Evolutionary conservation across 2,329 filamentous ascomycete species (phyloP).

Genomic region (Sarocladium brachiariae): DNA sequence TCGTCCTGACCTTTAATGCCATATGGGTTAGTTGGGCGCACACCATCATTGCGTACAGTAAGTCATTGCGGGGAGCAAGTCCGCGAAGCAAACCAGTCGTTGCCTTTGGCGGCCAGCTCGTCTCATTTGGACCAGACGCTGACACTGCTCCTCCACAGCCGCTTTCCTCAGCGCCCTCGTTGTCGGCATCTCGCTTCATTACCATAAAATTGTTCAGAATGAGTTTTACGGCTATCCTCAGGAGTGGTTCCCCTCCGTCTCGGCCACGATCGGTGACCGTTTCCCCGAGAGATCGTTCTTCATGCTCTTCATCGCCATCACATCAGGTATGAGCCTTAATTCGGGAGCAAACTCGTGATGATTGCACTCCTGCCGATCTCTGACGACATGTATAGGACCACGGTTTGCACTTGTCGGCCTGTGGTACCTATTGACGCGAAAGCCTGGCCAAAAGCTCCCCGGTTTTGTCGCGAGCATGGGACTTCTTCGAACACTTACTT

Average conservation of each 20-base stretch:
- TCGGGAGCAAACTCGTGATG: no score
- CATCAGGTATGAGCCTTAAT: slow-evolving; percentile 77
- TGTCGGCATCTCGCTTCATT: slow-evolving; percentile 77
- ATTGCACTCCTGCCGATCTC: no score
- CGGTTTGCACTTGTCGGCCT: slow-evolving; percentile 85
- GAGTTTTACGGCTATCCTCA: slow-evolving; percentile 91
- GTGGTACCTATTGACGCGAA: slow-evolving; percentile 84
- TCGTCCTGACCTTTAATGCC: slow-evolving; percentile 64
- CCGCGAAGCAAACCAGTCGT: neutral
- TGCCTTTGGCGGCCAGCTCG: neutral
- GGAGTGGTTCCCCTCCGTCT: slow-evolving; percentile 96
- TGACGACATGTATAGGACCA: slow-evolving; percentile 53
- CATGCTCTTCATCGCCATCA: slow-evolving; percentile 94
- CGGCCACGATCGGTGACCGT: slow-evolving; percentile 91
- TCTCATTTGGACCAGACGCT: neutral
- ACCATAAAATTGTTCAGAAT: slow-evolving; percentile 95
- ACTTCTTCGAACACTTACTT: slow-evolving; percentile 82
- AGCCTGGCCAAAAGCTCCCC: slow-evolving; percentile 67
- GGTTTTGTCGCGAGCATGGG: slow-evolving; percentile 76
- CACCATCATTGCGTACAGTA: slow-evolving; percentile 76
- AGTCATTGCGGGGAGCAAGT: slow-evolving; percentile 21
- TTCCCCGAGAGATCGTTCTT: slow-evolving; percentile 97
- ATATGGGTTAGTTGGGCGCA: slow-evolving; percentile 88
- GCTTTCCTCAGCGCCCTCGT: slow-evolving; percentile 83
- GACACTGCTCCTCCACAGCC: slow-evolving; percentile 36